These are phyloP conservation scores for Metschnikowia proteae DNA, from an alignment of 805 yeast genomes.

Conservation along the genomic window DNA sequence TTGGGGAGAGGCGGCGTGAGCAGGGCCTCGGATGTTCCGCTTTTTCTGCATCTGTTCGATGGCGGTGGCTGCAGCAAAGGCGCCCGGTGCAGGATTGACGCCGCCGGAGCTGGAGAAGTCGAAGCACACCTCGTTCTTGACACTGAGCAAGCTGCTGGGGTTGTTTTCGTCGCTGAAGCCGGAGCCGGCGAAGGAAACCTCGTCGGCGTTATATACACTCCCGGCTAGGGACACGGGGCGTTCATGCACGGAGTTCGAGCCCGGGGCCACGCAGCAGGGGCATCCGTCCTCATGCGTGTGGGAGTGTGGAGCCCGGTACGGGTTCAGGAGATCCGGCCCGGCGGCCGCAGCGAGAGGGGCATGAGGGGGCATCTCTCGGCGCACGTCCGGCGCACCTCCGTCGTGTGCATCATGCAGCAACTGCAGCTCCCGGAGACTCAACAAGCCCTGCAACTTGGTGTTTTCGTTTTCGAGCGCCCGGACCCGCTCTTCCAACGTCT, in stretches of 20 bases:
- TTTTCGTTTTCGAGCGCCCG: conserved; percentile 82
- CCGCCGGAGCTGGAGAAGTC: conserved; percentile 29
- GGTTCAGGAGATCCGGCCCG: conserved; percentile 6
- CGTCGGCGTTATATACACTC: conserved; percentile 41
- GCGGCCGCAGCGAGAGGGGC: background rate
- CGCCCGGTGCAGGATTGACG: conserved; percentile 53
- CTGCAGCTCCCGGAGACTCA: conserved; percentile 64
- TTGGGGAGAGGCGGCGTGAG: background rate
- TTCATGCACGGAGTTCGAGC: conserved; percentile 50
- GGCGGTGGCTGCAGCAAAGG: conserved; percentile 27
- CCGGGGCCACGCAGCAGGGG: conserved; percentile 39
- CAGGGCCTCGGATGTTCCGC: conserved; percentile 9
- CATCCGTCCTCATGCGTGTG: conserved; percentile 38
- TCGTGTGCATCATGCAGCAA: conserved; percentile 19
- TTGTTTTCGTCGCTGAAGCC: conserved; percentile 40
- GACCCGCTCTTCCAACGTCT: conserved; percentile 82
- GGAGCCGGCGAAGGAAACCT: conserved; percentile 31
- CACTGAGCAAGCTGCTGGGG: conserved; percentile 27
- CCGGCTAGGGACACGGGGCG: conserved; percentile 67
- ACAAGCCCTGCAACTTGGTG: conserved; percentile 57
- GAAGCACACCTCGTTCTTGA: conserved; percentile 20
- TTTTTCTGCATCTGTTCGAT: conserved; percentile 50
- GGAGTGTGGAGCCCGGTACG: conserved; percentile 2
- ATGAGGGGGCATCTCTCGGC: background rate
- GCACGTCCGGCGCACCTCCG: conserved; percentile 1